These are phyloP conservation scores for Cystoisospora suis DNA, from an alignment of 169 alveolate species.

Conservation along the genomic window DNA sequence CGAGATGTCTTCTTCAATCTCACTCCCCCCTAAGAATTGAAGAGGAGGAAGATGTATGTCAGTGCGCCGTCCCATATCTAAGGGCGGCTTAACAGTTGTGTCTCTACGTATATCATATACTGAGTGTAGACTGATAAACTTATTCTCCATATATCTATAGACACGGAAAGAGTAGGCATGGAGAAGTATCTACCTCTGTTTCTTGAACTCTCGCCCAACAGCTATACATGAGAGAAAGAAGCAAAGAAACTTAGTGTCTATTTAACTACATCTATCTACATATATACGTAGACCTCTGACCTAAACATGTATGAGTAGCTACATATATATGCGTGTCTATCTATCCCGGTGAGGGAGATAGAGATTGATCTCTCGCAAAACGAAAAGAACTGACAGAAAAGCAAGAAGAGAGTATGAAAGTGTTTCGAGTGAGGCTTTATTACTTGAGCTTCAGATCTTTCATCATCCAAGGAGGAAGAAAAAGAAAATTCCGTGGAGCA, in stretches of 20 bases:
- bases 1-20: no score
- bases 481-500: slow-evolving; percentile 2
- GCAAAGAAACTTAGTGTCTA: no score
- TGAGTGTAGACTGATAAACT: no score
- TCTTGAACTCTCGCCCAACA: neutral
- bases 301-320: neutral
- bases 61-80: no score
- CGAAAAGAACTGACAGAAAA: neutral
- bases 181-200: neutral
- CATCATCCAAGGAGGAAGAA: slow-evolving; percentile 23
- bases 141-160: neutral
- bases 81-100: no score
- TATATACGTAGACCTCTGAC: neutral
- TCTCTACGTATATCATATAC: no score
- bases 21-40: no score
- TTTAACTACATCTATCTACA: neutral
- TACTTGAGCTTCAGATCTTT: neutral
- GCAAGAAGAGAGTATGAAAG: neutral
- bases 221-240: no score
- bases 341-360: neutral
- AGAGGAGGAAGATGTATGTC: no score
- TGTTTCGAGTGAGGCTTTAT: neutral
- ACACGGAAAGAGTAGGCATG: neutral
- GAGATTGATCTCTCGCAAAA: neutral
- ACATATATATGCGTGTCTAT: neutral